A percentile compares a stretch with the other conserved stretches of the same genome.
These are phyloP conservation scores for Fusarium goolgardi DNA, from an alignment of 2,329 filamentous ascomycete genomes.

Conservation along the genomic window DNA sequence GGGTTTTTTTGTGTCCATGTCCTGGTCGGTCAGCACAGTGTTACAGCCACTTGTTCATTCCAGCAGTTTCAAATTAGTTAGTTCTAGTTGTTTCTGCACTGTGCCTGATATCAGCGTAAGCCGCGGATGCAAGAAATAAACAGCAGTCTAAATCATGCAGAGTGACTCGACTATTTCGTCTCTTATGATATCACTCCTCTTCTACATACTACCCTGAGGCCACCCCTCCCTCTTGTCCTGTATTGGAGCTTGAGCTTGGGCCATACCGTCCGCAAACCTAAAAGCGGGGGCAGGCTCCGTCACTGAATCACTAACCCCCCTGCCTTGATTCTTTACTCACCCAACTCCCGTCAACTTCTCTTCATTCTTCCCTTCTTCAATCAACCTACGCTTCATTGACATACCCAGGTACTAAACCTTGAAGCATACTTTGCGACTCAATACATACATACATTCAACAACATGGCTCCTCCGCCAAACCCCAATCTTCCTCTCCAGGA, in stretches of 20 bases:
- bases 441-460: slow-evolving; percentile 13
- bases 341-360: slow-evolving; percentile 29
- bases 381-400: background rate
- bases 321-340: slow-evolving; percentile 37
- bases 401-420: background rate
- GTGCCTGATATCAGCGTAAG: background rate
- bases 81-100: background rate
- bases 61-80: background rate
- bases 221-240: background rate
- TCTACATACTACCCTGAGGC: background rate
- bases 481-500: slow-evolving; percentile 76
- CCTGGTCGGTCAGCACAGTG: background rate
- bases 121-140: background rate
- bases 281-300: slow-evolving; percentile 39
- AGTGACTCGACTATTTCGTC: background rate
- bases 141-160: background rate
- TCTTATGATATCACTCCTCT: slow-evolving; percentile 1
- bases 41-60: slow-evolving; percentile 1
- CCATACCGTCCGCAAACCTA: slow-evolving; percentile 8
- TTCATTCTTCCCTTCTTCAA: slow-evolving; percentile 26
- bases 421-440: slow-evolving; percentile 3
- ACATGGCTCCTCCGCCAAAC: slow-evolving; percentile 79
- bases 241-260: slow-evolving; percentile 31
- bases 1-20: background rate
- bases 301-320: slow-evolving; percentile 36